Base-by-base conservation (phyloP, 2,329 filamentous ascomycete genomes). In the Emydomyces testavorans region DNA sequence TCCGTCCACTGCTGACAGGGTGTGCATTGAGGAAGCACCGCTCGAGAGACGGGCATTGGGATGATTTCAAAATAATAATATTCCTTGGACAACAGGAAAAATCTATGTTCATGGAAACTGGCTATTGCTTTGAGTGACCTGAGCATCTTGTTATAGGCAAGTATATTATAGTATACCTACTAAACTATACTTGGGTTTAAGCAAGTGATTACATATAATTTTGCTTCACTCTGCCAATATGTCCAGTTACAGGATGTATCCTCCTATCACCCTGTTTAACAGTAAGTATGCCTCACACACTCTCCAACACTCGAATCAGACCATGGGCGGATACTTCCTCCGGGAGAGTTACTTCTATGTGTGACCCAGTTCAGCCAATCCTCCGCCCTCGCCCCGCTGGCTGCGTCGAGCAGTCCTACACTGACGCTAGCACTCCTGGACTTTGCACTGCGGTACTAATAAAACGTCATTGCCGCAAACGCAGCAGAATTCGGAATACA, bases 341-440 rank as follows among this genome's bases (percentile, higher is more conserved):
- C 8, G 39, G 23, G 26, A 42, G 34, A 11, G 26, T 32, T 23
- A 44, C 29, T 34, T 20, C 23, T 7, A 10, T 13, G 32, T n/a
- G 41, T 29, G 13, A 15, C 40, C 26, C 28, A 34, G 29, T 18
- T 15, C 15, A 35, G 18, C 31, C 40, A 42, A 18, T 29, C 6
- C 13, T 43, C 13, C 11, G 40, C 15, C 16, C 11, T 35, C 11
- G 16, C 41, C 10, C 28, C 28, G 15, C 28, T 43, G 6, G 20
- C 5, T 6, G 2, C 7, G 8, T 31, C 16, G 13, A 31, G 29
- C 4, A 23, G 32, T 34, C 81, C 81, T 6, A 75, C 72, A 51
- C 78, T 82, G 6, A 85, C 72, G 61, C 85, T 79, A 26, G 20
- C 13, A 39, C 36, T 11, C 31, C 31, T n/a, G 31, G 8, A n/a